Conservation (phyloP, 1,139 yeast species). For the Citeromyces hawaiiensis region DNA sequence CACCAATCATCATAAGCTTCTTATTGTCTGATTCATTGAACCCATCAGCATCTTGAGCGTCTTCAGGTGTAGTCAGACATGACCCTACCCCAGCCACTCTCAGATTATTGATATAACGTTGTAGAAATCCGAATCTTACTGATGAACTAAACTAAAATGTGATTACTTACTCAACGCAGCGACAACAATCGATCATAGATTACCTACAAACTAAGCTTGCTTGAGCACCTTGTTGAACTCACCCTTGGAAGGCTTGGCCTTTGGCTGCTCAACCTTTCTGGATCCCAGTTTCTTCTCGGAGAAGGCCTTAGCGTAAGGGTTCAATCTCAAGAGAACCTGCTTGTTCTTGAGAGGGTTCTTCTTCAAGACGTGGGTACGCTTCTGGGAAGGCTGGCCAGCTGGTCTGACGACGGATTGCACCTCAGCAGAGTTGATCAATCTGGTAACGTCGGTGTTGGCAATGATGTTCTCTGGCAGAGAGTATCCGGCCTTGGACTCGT, state of each 20-base stretch:
- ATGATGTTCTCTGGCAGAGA: conserved; percentile 88
- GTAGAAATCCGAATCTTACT: too few species aligned
- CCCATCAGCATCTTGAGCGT: too few species aligned
- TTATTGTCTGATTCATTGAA: too few species aligned
- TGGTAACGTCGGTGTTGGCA: conserved; percentile 90
- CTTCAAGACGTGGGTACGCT: conserved; percentile 94
- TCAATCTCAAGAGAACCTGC: conserved; percentile 94
- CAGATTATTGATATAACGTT: too few species aligned
- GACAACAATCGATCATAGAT: too few species aligned
- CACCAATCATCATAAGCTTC: too few species aligned
- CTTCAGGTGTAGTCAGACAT: too few species aligned
- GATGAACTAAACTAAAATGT: too few species aligned
- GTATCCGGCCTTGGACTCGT: conserved; percentile 95
- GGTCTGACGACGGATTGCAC: conserved; percentile 95
- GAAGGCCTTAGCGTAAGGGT: conserved; percentile 99
- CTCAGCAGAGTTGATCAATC: conserved; percentile 98
- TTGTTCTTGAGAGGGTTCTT: conserved; percentile 99
- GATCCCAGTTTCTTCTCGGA: conserved; percentile 86
- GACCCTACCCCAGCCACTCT: too few species aligned
- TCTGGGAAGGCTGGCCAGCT: conserved; percentile 88
- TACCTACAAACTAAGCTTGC: conserved; percentile 24
- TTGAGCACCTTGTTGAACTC: conserved; percentile 57
- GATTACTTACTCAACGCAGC: too few species aligned
- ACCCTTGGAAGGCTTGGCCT: conserved; percentile 60
- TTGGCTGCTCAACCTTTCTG: conserved; percentile 51